Percentiles rank a stretch among this genome's conserved stretches.
Evolutionary conservation across 1,284 basidiomycete species (phyloP).

Genomic region (Pseudomicrostroma phylloplanum): DNA sequence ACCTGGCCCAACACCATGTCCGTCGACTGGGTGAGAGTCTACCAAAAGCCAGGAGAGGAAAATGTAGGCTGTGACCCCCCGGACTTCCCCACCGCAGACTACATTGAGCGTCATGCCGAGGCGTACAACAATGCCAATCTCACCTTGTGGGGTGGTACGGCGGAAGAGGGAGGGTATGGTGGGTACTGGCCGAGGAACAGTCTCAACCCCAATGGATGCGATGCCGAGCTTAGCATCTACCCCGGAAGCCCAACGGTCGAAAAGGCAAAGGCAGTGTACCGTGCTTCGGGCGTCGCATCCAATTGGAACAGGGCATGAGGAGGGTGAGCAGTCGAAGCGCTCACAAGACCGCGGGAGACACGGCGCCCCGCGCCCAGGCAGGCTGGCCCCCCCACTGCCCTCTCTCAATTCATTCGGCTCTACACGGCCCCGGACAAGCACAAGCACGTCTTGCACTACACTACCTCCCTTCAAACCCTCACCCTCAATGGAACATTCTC

Average conservation of each 20-base stretch:
- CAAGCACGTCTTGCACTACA: no score
- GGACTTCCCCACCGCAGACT: constrained; percentile 57
- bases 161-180: constrained; percentile 34
- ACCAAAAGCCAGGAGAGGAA: constrained; percentile 26
- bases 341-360: no score
- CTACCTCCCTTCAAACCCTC: no score
- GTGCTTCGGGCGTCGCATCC: background rate
- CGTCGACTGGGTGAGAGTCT: constrained; percentile 30
- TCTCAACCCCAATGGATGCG: constrained; percentile 17
- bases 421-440: no score
- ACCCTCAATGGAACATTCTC: no score
- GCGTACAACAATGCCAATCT: constrained; percentile 39
- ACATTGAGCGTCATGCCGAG: constrained; percentile 53
- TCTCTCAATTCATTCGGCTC: no score
- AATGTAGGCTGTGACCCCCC: constrained; percentile 41
- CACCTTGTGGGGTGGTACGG: constrained; percentile 39
- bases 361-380: no score
- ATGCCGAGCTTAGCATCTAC: constrained; percentile 9
- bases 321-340: background rate
- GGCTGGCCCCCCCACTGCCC: no score
- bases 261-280: constrained; percentile 14
- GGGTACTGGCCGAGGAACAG: constrained; percentile 38
- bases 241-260: constrained; percentile 14
- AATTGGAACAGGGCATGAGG: constrained; percentile 3
- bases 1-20: constrained; percentile 29